Evolutionary conservation across 257 asterid genomes (phyloP), one percentile per base, ranked within the genome.

Genomic region (Solanum clarkiae): DNA sequence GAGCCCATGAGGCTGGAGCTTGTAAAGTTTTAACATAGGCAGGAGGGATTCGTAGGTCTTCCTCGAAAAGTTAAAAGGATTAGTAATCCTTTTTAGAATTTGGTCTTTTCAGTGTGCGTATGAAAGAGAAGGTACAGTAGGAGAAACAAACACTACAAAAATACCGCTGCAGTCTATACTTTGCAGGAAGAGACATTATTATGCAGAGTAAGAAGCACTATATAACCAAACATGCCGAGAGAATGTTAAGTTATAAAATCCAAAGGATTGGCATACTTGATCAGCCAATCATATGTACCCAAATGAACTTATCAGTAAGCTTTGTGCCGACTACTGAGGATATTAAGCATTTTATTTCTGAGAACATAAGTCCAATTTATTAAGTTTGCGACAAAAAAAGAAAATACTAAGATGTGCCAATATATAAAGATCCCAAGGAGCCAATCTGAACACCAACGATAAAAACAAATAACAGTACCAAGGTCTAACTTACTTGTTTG

Each of bases 401-500:
- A 6, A 51, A 53, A 84, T 20, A 9, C 70, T 29, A 36, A 20
- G 18, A n/a, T 51, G 24, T 53, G n/a, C n/a, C 42, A 60, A 22
- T 10, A n/a, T 6, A 26, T 8, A 66, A 15, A 62, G 85, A 82
- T 82, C 26, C 42, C 18, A 82, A 63, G 15, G 20, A 59, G 47
- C 47, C 63, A 26, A 77, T 77, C 47, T 15, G 63, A 8, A 77
- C 26, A 77, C 47, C 15, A 77, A 77, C 14, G 29, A 8, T 29
- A 8, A 53, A 77, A 84, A 44, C 68, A 82, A 36, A 80, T 54
- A 6, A 66, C 80, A 72, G 51, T 56, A 20, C 81, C 18, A 62
- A 80, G 49, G 9, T 55, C 45, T 13, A 69, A 89, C 98, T 92
- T 90, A 97, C 99, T 97, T 86, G 99, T 97, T 90, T 95, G 98